Evolutionary conservation across 2,329 filamentous ascomycete species (phyloP).

Genomic region (Fusarium sp.): DNA sequence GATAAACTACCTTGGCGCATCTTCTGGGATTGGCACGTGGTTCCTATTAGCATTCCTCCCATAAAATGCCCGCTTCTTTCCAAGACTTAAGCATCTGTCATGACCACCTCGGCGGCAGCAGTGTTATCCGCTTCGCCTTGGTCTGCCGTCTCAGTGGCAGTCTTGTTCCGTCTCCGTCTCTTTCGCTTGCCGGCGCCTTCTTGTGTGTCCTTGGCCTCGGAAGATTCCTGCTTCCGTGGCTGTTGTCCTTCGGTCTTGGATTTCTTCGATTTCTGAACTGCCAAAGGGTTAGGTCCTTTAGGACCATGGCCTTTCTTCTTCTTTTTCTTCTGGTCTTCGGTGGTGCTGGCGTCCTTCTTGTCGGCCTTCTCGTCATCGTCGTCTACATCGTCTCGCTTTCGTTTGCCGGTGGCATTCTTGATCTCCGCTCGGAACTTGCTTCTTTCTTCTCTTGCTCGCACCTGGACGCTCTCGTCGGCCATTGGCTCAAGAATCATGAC

Average conservation of each 20-base stretch:
- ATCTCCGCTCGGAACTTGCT: slow-evolving; percentile 79
- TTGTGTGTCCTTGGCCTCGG: slow-evolving; percentile 36
- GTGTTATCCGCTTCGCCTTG: slow-evolving; percentile 22
- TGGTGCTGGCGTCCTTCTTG: slow-evolving; percentile 17
- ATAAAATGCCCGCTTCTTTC: slow-evolving; percentile 3
- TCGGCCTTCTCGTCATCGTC: slow-evolving; percentile 47
- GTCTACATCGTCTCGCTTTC: slow-evolving; percentile 61
- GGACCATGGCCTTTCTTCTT: slow-evolving; percentile 69
- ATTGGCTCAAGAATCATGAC: slow-evolving; percentile 81
- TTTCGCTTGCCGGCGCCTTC: slow-evolving; percentile 48
- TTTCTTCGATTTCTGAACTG: slow-evolving; percentile 76
- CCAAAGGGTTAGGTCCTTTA: slow-evolving; percentile 77
- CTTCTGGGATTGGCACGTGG: slow-evolving; percentile 24
- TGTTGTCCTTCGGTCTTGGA: slow-evolving; percentile 44
- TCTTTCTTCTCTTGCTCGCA: slow-evolving; percentile 75
- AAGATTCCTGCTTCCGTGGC: slow-evolving; percentile 51
- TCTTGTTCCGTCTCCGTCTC: slow-evolving; percentile 49
- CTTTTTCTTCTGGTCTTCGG: slow-evolving; percentile 54
- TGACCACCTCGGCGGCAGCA: slow-evolving; percentile 15
- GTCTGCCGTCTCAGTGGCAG: slow-evolving; percentile 23
- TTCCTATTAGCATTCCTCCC: slow-evolving; percentile 36
- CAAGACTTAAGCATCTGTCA: slow-evolving; percentile 32
- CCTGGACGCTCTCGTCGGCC: slow-evolving; percentile 72
- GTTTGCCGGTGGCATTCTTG: slow-evolving; percentile 62
- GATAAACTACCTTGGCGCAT: slow-evolving; percentile 18